Evolutionary conservation across 2,329 filamentous ascomycete genomes (phyloP), one percentile per base, ranked within the genome.

Genomic region (Fusarium napiforme): DNA sequence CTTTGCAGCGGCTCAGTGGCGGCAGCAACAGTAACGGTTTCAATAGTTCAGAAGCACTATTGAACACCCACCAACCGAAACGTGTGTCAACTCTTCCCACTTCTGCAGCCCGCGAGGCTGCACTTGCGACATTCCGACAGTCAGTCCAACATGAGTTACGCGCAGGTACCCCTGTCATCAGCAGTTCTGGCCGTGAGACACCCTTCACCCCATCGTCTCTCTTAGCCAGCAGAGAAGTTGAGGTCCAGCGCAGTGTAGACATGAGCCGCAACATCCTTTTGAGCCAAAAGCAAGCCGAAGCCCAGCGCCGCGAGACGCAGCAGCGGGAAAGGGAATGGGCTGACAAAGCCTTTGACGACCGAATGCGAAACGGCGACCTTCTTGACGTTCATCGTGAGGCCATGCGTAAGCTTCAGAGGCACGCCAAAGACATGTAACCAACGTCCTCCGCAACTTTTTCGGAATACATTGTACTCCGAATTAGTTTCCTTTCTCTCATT

Each of bases 371-470:
- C 21, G 91, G 92, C 0, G 90, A 93, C 72, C 88, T 97, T 85
- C 85, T 93, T 58, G 92, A 93, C 50, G 87, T 91, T 28, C 95
- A 98, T 80, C 88, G 92, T 26, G 92, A 95, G 72, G 93, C 92
- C 2, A 88, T 98, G 88, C 87, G 93, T 71, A 91, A 87, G 80
- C 93, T 98, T 91, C 95, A 97, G 77, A 82, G 81, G 40, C 75
- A 79, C 30, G 84, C 84, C 3, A 84, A 81, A 73, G 78, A 84
- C 45, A 64, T 36, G 43, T 75, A 64, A 68, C 53, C 28, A 28
- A 52, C 5, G 26, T 26, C 34, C 26, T 40, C 36, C 16, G 32
- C 18, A n/a, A 37, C 45, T 26, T 18, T 49, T 61, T 56, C 39
- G 43, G 36, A 23, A 50, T 40, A 14, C 14, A 43, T 18, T 32